phyloP scores from a whole-genome alignment of 2,329 filamentous ascomycete species.

The Alternaria sp. region DNA sequence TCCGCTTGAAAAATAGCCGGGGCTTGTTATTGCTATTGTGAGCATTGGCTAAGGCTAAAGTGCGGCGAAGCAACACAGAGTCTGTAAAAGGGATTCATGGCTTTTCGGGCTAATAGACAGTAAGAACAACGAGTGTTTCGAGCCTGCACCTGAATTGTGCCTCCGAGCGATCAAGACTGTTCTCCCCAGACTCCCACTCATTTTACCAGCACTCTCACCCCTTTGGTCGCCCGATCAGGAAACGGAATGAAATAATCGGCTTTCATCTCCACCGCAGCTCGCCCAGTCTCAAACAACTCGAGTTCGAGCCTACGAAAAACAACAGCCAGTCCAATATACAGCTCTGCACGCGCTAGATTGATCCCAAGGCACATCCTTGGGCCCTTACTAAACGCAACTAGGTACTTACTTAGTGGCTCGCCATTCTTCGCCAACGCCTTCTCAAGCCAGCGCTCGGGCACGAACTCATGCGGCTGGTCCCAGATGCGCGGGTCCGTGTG shows the following conservation, averaged over 20 bases:
- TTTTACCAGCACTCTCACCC: too few species aligned
- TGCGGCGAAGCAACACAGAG: background rate
- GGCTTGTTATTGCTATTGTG: background rate
- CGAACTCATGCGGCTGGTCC: background rate
- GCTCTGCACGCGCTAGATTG: conserved; percentile 11
- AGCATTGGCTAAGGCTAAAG: background rate
- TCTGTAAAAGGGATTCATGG: background rate
- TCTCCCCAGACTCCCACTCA: too few species aligned
- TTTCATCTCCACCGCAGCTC: too few species aligned
- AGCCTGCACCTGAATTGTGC: too few species aligned
- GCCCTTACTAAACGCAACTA: conserved; percentile 29
- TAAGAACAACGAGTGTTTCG: background rate
- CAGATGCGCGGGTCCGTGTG: background rate
- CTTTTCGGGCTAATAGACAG: background rate
- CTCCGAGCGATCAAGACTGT: too few species aligned
- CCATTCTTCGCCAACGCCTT: background rate
- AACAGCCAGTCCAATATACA: background rate
- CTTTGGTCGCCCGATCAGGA: too few species aligned
- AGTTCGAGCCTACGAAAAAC: background rate
- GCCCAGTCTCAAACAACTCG: conserved; percentile 2
- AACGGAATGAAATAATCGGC: too few species aligned
- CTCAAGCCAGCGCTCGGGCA: conserved; percentile 2
- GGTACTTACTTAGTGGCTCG: conserved; percentile 16
- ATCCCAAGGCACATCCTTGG: conserved; percentile 27
- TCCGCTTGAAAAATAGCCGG: background rate